Conservation (phyloP, 2,329 filamentous ascomycete genomes). For the Penicillium sp. region DNA sequence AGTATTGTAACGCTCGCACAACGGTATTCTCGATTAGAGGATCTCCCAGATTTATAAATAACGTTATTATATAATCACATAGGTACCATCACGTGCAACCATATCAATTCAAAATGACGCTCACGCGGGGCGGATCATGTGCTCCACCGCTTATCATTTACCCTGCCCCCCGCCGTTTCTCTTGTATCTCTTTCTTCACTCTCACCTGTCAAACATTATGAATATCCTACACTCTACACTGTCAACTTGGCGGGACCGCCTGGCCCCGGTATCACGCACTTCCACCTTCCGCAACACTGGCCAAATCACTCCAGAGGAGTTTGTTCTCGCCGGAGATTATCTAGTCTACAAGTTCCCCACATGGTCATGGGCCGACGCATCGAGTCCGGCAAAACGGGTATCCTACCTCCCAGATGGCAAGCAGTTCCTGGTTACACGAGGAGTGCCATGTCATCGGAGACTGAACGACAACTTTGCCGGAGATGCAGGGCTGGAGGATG, state of each 20-base stretch:
- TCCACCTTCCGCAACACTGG: constrained; percentile 93
- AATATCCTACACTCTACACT: constrained; percentile 90
- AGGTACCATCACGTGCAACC: neutral
- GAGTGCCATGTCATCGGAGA: constrained; percentile 87
- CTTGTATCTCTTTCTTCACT: neutral
- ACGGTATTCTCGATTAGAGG: too few species aligned
- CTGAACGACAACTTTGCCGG: constrained; percentile 92
- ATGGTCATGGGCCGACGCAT: constrained; percentile 93
- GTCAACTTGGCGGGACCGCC: constrained; percentile 86
- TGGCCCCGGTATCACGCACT: constrained; percentile 82
- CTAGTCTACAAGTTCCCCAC: constrained; percentile 98
- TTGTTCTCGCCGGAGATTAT: constrained; percentile 92
- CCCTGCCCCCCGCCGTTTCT: constrained; percentile 8
- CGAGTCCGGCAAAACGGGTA: constrained; percentile 73
- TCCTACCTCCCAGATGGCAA: constrained; percentile 81
- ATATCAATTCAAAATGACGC: constrained; percentile 5
- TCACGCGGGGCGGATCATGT: constrained; percentile 30
- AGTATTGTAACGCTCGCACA: too few species aligned
- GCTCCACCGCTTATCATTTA: constrained; percentile 29
- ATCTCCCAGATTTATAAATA: neutral
- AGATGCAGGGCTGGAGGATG: constrained; percentile 80
- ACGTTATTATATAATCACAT: neutral
- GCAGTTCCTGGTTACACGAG: constrained; percentile 92
- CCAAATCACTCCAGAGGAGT: constrained; percentile 96
- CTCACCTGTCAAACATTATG: constrained; percentile 52